These are phyloP conservation scores for Abelmoschus esculentus DNA, from an alignment of 345 rosid species.

Conservation along the genomic window DNA sequence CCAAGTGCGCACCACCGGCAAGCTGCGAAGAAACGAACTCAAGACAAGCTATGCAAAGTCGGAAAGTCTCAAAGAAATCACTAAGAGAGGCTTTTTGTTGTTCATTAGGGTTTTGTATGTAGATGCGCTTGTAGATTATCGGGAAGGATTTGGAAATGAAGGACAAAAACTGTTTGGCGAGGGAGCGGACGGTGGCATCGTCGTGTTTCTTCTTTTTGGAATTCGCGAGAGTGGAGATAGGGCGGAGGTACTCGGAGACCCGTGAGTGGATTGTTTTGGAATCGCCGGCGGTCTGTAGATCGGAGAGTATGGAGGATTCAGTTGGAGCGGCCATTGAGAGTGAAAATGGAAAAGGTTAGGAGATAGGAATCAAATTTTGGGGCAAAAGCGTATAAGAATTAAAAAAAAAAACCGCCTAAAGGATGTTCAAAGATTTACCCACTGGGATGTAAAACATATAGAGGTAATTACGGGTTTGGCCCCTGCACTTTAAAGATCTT, in stretches of 20 bases:
- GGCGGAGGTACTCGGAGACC: conserved; percentile 51
- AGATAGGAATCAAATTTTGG: not conserved
- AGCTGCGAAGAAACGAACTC: conserved; percentile 61
- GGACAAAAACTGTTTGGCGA: conserved; percentile 63
- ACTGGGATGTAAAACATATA: not conserved
- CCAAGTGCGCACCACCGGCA: conserved; percentile 46
- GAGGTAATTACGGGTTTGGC: too few relatives aligned
- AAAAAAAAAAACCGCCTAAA: conserved; percentile 4
- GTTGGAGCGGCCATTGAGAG: conserved; percentile 38
- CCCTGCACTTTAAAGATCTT: too few relatives aligned
- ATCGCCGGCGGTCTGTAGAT: conserved; percentile 33
- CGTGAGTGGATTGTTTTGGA: conserved; percentile 33
- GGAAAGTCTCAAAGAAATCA: conserved; percentile 41
- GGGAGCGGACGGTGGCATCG: conserved; percentile 39
- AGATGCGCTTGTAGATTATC: conserved; percentile 68
- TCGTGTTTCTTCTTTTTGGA: conserved; percentile 21
- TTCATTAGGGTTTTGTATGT: conserved; percentile 17
- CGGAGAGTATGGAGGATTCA: conserved; percentile 40
- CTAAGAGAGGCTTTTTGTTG: conserved; percentile 3
- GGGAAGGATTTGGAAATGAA: conserved; percentile 63
- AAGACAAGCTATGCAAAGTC: conserved; percentile 62
- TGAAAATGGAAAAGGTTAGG: not conserved
- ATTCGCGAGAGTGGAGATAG: conserved; percentile 30
- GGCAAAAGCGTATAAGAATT: not conserved
- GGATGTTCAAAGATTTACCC: not conserved